A percentile compares a stretch with the other conserved stretches of the same genome.
Conservation (phyloP, 108 stramenopile species). For the Cylindrotheca fusiformis region DNA sequence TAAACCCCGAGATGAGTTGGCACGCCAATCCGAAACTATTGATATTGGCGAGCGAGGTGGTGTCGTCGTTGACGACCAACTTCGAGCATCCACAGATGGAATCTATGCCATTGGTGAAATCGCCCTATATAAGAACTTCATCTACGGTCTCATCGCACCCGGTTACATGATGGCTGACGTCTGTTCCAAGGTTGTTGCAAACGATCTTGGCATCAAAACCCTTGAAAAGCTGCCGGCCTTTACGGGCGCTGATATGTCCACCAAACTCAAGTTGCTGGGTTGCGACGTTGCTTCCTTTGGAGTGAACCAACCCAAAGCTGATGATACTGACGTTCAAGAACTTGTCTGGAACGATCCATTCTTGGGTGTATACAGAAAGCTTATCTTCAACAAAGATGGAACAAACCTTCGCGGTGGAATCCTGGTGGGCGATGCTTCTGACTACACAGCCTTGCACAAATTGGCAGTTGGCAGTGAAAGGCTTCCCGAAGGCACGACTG, state of each 20-base stretch:
- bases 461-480: slow-evolving; percentile 69
- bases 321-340: slow-evolving; percentile 77
- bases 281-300: slow-evolving; percentile 95
- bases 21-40: slow-evolving; percentile 51
- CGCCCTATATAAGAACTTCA: slow-evolving; percentile 89
- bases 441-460: slow-evolving; percentile 80
- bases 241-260: slow-evolving; percentile 89
- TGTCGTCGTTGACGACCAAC: slow-evolving; percentile 82
- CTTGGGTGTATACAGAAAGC: slow-evolving; percentile 86
- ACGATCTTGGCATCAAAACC: slow-evolving; percentile 48
- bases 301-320: slow-evolving; percentile 78
- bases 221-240: slow-evolving; percentile 61
- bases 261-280: slow-evolving; percentile 94
- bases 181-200: slow-evolving; percentile 74
- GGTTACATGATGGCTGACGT: slow-evolving; percentile 90
- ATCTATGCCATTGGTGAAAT: slow-evolving; percentile 93
- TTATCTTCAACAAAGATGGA: slow-evolving; percentile 92
- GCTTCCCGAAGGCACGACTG: slow-evolving; percentile 54
- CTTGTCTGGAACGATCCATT: slow-evolving; percentile 91
- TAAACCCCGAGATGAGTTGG: slow-evolving; percentile 92
- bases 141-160: slow-evolving; percentile 93
- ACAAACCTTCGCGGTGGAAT: slow-evolving; percentile 89
- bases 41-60: slow-evolving; percentile 89
- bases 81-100: slow-evolving; percentile 72
- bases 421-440: slow-evolving; percentile 89